phyloP scores from a whole-genome alignment of 768 basidiomycete genomes.

The Brasilioporus rufonigricans region DNA sequence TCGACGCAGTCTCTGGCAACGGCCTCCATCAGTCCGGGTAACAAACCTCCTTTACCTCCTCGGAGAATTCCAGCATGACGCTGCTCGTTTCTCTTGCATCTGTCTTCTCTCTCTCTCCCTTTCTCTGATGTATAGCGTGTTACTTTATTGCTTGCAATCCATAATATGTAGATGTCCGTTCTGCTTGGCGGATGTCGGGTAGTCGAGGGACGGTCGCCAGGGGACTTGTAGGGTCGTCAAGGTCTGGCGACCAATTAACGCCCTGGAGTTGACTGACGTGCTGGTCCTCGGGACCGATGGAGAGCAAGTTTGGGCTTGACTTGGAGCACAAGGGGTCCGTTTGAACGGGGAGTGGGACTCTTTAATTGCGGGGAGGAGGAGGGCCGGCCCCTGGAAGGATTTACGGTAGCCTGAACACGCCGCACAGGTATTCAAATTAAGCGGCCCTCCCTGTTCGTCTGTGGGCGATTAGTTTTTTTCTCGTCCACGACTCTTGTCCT shows the following conservation, averaged over 20 bases:
- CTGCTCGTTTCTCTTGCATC: no score
- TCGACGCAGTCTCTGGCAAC: not conserved
- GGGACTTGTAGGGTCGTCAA: not conserved
- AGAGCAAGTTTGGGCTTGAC: not conserved
- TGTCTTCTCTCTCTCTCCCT: not conserved
- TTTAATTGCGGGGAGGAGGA: no score
- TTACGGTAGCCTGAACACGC: conserved; percentile 4
- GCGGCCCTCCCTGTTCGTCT: conserved; percentile 1
- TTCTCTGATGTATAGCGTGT: conserved; percentile 1
- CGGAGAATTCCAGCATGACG: conserved; percentile 22
- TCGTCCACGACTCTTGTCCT: not conserved
- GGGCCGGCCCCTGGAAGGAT: not conserved
- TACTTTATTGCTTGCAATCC: conserved; percentile 1
- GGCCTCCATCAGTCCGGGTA: conserved; percentile 5
- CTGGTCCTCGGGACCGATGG: not conserved
- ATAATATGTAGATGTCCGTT: not conserved
- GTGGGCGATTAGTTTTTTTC: not conserved
- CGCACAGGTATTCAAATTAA: conserved; percentile 21
- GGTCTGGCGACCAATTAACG: no score
- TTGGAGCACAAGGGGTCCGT: not conserved
- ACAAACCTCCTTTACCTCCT: conserved; percentile 37
- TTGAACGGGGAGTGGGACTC: no score
- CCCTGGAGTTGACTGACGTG: not conserved
- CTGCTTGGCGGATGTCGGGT: not conserved
- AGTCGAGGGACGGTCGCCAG: not conserved